phyloP scores from a whole-genome alignment of 2,329 filamentous ascomycete genomes.

The Xylariales sp. region DNA sequence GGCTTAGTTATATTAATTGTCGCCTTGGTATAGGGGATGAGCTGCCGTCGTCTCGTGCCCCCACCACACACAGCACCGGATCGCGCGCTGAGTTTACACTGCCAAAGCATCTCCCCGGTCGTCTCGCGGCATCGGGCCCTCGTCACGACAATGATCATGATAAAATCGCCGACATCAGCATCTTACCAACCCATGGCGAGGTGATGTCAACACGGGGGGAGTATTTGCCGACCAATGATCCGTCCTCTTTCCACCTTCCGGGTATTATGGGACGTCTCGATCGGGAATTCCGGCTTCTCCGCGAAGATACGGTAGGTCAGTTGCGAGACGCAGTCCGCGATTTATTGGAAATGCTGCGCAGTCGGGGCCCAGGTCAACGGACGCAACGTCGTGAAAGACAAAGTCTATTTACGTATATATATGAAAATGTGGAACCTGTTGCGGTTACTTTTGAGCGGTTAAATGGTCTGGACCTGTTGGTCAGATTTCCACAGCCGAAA shows the following conservation, averaged over 20 bases:
- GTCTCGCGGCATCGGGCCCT: conserved; percentile 47
- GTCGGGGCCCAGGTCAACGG: conserved; percentile 22
- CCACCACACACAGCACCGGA: conserved; percentile 23
- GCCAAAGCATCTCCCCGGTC: conserved; percentile 50
- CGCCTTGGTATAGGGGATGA: conserved; percentile 49
- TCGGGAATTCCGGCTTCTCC: conserved; percentile 65
- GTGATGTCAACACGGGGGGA: conserved; percentile 57
- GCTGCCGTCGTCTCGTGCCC: conserved; percentile 24
- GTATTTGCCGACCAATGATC: conserved; percentile 58
- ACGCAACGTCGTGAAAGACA: conserved; percentile 39
- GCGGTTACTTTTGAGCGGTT: conserved; percentile 52
- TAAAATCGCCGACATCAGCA: conserved; percentile 59
- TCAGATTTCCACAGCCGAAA: conserved; percentile 60
- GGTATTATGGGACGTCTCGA: conserved; percentile 63
- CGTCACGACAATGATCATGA: conserved; percentile 64
- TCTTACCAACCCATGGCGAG: conserved; percentile 62
- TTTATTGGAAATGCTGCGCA: conserved; percentile 52
- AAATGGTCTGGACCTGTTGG: conserved; percentile 58
- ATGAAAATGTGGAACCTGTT: conserved; percentile 51
- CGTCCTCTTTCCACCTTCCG: conserved; percentile 53
- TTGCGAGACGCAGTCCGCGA: conserved; percentile 61
- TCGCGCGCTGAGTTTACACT: conserved; percentile 49
- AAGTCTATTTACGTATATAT: conserved; percentile 52
- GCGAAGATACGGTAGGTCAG: conserved; percentile 66
- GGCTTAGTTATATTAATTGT: conserved; percentile 49